These are phyloP conservation scores for Jimgerdemannia lactiflua DNA, from an alignment of 192 early-diverging fungal genomes.

Conservation along the genomic window DNA sequence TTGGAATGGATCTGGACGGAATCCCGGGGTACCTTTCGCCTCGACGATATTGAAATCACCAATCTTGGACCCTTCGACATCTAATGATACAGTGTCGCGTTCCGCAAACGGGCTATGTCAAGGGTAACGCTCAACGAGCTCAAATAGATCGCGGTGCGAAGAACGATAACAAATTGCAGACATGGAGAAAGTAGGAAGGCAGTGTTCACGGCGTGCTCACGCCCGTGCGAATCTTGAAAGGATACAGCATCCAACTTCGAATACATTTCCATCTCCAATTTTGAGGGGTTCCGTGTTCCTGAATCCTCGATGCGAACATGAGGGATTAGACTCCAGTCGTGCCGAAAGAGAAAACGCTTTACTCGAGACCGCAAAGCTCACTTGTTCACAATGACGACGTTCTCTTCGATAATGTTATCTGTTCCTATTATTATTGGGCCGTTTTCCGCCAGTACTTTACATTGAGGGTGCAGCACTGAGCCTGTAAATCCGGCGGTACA, in stretches of 20 bases:
- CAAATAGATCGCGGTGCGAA: neutral
- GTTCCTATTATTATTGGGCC: slow-evolving; percentile 70
- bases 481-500: slow-evolving; percentile 30
- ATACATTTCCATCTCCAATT: slow-evolving; percentile 72
- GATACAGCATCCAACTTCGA: slow-evolving; percentile 70
- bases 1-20: neutral
- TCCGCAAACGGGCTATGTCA: neutral
- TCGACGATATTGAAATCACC: slow-evolving; percentile 67
- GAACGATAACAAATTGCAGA: neutral
- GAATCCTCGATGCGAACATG: neutral
- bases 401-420: slow-evolving; percentile 77
- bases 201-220: neutral
- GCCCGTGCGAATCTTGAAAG: neutral
- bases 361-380: slow-evolving; percentile 15
- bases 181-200: neutral
- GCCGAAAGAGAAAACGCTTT: no score
- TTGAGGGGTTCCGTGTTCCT: slow-evolving; percentile 47
- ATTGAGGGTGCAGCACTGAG: slow-evolving; percentile 72
- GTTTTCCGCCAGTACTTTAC: slow-evolving; percentile 58
- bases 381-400: slow-evolving; percentile 67
- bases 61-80: slow-evolving; percentile 61
- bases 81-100: slow-evolving; percentile 23
- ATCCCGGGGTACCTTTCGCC: slow-evolving; percentile 46
- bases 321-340: neutral
- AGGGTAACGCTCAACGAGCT: slow-evolving; percentile 12